Conservation (phyloP, 768 basidiomycete genomes). For the Termitomyces titanicus region DNA sequence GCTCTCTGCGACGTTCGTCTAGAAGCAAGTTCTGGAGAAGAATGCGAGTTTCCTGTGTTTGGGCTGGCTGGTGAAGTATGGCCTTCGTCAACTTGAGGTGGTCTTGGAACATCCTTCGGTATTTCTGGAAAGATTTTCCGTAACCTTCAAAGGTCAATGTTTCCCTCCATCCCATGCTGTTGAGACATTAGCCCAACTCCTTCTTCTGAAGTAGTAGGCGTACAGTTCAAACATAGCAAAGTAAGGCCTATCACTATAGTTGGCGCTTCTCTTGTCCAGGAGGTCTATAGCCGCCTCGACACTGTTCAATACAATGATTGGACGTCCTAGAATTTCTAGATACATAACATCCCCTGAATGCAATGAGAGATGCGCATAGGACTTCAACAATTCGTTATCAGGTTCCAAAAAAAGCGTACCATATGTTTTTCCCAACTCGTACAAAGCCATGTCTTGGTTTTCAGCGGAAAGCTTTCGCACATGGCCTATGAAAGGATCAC, state of each 20-base stretch:
- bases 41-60: neutral
- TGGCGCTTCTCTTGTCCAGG: conserved; percentile 19
- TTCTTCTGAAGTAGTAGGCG: neutral
- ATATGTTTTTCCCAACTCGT: conserved; percentile 14
- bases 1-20: neutral
- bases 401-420: neutral
- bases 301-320: conserved; percentile 19
- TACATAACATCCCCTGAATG: conserved; percentile 19
- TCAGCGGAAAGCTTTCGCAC: conserved; percentile 25
- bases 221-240: conserved; percentile 15
- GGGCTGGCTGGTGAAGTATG: neutral
- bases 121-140: neutral
- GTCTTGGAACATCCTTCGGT: neutral
- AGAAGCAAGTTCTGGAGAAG: neutral
- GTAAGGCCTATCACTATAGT: conserved; percentile 21
- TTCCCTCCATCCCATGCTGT: neutral
- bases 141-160: neutral
- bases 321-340: conserved; percentile 19
- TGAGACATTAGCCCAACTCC: neutral
- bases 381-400: neutral
- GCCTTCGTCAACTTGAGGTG: neutral
- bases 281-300: conserved; percentile 21
- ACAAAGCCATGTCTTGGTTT: conserved; percentile 23
- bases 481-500: conserved; percentile 33
- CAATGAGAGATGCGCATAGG: neutral